Evolutionary conservation across 768 basidiomycete species (phyloP), one percentile per base, ranked within the genome.

Genomic region (Suillus alpinus): DNA sequence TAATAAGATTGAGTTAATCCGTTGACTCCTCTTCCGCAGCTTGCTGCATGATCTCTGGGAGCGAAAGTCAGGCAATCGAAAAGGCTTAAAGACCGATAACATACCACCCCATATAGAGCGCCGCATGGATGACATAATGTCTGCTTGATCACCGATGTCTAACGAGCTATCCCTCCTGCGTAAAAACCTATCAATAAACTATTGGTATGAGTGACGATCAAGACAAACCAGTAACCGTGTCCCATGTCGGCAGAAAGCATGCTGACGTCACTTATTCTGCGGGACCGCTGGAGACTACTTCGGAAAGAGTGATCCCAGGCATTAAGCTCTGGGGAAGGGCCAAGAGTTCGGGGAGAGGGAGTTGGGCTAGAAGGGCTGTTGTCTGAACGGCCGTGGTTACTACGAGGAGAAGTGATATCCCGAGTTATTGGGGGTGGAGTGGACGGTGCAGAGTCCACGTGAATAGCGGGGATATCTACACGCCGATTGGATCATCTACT

Each of bases 71-170:
- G 58, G 37, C 20, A 18, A 26, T 8, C 29, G 51, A n/a, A 49
- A 14, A 37, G 14, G 43, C 14, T 3, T 51, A 26, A 29, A 20
- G 20, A 6, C 3, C 9, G 18, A 36, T 16, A 4, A 73, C 86
- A 67, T 66, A 87, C 88, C 87, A 67, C 85, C 84, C 89, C 89
- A 90, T 56, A 84, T 77, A n/a, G 88, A 88, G 61, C 79, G 81
- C 62, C 87, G 81, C 75, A 88, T 82, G 12, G 86, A 82, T 20
- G 80, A 78, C 20, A 86, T 71, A 23, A 87, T 77, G 59, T 82
- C 76, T 7, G 63, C 59, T 36, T 59, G 68, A 34, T 59, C 53
- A n/a, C 55, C 69, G 2, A 64, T 59, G 12, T 59, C 63, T 16
- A 60, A 52, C 26, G 63, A 64, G 29, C 53, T 49, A 47, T 65